Evolutionary conservation across 208 protist genomes (phyloP).

Genomic region (Crithidia acanthocephali): DNA sequence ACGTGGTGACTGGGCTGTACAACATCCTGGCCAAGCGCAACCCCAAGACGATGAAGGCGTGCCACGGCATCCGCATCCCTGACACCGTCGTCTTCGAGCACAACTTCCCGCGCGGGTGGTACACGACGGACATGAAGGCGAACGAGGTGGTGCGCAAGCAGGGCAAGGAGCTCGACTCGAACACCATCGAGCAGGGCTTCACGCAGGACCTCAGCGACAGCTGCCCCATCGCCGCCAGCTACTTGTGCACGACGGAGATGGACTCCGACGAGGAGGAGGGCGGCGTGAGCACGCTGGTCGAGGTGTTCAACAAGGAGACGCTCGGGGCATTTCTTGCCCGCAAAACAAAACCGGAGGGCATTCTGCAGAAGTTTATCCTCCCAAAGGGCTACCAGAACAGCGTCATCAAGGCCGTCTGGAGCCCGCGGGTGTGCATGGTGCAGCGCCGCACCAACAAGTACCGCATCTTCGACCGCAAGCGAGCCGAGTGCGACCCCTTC

Average conservation of each 20-base stretch:
- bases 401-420: constrained; percentile 88
- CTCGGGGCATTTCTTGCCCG: constrained; percentile 78
- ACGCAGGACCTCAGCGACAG: constrained; percentile 34
- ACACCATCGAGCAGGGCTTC: constrained; percentile 82
- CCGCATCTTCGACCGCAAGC: constrained; percentile 69
- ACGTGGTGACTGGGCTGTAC: constrained; percentile 81
- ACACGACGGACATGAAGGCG: constrained; percentile 85
- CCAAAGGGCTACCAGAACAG: constrained; percentile 88
- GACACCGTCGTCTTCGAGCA: constrained; percentile 92
- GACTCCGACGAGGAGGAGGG: constrained; percentile 51
- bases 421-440: constrained; percentile 84
- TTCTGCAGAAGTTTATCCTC: constrained; percentile 87
- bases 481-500: constrained; percentile 74
- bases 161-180: constrained; percentile 87
- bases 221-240: constrained; percentile 79
- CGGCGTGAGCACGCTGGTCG: constrained; percentile 65
- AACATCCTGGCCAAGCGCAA: constrained; percentile 83
- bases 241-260: constrained; percentile 68
- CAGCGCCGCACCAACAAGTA: constrained; percentile 87
- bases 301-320: constrained; percentile 86
- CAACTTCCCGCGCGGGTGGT: constrained; percentile 92
- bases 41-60: constrained; percentile 87
- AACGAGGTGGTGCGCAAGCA: constrained; percentile 83
- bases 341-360: constrained; percentile 83
- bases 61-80: constrained; percentile 72